phyloP scores from a whole-genome alignment of 345 rosid genomes.

The Citrus mangshanensis region DNA sequence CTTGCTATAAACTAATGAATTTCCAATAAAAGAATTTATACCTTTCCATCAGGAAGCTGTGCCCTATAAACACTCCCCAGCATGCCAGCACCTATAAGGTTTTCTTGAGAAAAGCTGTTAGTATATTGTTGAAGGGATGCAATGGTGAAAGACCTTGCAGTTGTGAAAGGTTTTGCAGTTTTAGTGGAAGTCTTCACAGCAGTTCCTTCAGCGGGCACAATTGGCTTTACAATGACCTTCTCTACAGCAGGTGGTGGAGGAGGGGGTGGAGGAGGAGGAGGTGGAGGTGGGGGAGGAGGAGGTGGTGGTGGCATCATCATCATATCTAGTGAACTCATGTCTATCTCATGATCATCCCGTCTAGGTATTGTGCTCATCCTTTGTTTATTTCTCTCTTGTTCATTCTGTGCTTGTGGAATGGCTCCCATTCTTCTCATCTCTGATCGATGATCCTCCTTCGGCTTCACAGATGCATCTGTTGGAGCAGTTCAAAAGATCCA shows the following conservation, averaged over 20 bases:
- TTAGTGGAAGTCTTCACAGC: constrained; percentile 43
- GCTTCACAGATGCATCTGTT: constrained; percentile 32
- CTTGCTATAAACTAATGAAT: not conserved
- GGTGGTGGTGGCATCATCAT: constrained; percentile 46
- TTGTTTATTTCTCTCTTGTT: constrained; percentile 38
- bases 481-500: constrained; percentile 43
- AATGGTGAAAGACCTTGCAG: constrained; percentile 77
- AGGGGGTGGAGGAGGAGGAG: constrained; percentile 39
- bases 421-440: constrained; percentile 41
- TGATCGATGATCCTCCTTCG: constrained; percentile 32
- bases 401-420: constrained; percentile 45
- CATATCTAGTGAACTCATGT: constrained; percentile 42
- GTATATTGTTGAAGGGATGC: constrained; percentile 97
- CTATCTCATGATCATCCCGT: constrained; percentile 56
- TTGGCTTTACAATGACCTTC: constrained; percentile 54
- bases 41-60: constrained; percentile 81
- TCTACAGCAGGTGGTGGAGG: constrained; percentile 51
- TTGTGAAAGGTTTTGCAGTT: constrained; percentile 33
- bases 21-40: constrained; percentile 23
- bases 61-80: constrained; percentile 93
- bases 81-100: constrained; percentile 85
- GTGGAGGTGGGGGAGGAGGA: constrained; percentile 38
- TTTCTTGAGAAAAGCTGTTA: constrained; percentile 93
- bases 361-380: constrained; percentile 29
- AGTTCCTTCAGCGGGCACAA: constrained; percentile 46